Evolutionary conservation across 768 basidiomycete genomes (phyloP), one percentile per base, ranked within the genome.

Genomic region (Kwoniella sp.): DNA sequence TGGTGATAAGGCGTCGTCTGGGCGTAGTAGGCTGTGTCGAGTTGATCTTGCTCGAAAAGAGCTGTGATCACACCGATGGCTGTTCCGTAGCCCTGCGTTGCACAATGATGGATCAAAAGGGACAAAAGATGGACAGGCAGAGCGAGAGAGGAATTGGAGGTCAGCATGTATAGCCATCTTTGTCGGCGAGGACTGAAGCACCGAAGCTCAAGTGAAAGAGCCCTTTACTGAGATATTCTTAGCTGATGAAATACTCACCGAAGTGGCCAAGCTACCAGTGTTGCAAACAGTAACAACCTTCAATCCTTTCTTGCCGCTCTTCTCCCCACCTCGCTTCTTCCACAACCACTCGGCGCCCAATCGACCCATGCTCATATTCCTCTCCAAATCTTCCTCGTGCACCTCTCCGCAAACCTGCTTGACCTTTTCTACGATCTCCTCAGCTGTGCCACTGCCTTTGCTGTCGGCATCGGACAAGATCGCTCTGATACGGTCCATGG

Each of bases 251-350:
- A 31, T 22, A 62, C 88, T 61, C 71, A 93, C 93, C 30, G 93
- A 95, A 11, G 93, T 96, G 1, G 95, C 94, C 68, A 98, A 85
- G 25, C 90, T 92, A 3, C 94, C 94, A n/a, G 94, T 98, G 80
- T 97, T 97, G 83, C 94, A 97, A 12, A 97, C 92, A 3, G 94
- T 96, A 79, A 96, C 82, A 22, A 95, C 86, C 75, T 91, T 93
- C 63, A 96, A 80, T 41, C 82, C 84, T 51, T 82, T 48, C 83
- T 84, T 61, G 56, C 72, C 65, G 78, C 70, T 77, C 41, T 83
- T 84, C 28, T 30, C 82, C 84, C 55, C 82, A 17, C 65, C 52
- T 51, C 71, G 62, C 45, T 73, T 68, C 13, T 34, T 37, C 38
- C 88, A 76, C 38, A 96, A 82, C 94, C 94, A 97, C 34, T 90